Conservation (phyloP, 2,329 filamentous ascomycete species). For the Dothiorella sarmentorum region DNA sequence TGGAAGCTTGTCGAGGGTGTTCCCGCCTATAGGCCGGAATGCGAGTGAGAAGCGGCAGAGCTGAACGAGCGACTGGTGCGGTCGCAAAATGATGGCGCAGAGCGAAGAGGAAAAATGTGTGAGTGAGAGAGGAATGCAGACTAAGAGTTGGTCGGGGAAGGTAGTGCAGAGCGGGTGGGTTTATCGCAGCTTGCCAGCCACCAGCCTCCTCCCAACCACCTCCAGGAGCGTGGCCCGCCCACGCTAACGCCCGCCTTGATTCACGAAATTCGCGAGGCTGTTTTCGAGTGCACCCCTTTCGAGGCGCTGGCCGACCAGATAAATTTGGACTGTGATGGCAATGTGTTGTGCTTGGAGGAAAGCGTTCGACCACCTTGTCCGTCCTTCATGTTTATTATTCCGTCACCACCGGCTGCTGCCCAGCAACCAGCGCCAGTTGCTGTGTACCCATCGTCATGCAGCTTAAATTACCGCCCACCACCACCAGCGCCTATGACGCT, state of each 20-base stretch:
- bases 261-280: conserved; percentile 9
- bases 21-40: not conserved
- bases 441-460: not conserved
- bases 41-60: not conserved
- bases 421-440: not conserved
- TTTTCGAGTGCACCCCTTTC: not conserved
- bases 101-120: not conserved
- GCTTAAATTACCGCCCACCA: not conserved
- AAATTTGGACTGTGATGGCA: not conserved
- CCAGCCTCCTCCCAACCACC: conserved; percentile 12
- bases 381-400: not conserved
- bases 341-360: not conserved
- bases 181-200: conserved; percentile 9
- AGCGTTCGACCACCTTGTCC: not conserved
- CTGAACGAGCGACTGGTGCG: conserved; percentile 15
- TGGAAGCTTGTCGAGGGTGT: not conserved
- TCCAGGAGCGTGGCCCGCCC: conserved; percentile 3
- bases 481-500: not conserved
- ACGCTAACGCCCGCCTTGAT: conserved; percentile 1
- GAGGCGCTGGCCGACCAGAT: not conserved
- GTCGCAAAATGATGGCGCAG: not conserved
- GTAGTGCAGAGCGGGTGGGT: conserved; percentile 12
- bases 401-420: not conserved
- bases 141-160: not conserved
- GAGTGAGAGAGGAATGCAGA: conserved; percentile 5